Conservation (phyloP, 352 stramenopile genomes). For the Globisporangium polare region DNA sequence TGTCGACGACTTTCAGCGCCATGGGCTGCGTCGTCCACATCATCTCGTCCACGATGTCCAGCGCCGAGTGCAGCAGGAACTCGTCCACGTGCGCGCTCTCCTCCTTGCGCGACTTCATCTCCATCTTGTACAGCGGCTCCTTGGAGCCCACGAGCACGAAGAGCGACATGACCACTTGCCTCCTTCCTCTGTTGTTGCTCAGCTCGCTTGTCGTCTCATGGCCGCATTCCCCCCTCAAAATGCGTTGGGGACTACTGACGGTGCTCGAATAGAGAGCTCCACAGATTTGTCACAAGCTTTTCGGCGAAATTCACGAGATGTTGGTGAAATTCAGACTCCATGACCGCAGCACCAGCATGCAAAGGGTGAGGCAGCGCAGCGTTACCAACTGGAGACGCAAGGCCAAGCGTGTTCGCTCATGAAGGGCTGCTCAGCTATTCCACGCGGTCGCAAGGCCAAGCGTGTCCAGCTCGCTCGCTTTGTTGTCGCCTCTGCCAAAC, state of each 20-base stretch:
- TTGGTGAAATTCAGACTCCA: too few species aligned
- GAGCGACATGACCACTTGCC: conserved; percentile 52
- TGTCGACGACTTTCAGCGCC: conserved; percentile 91
- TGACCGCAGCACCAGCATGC: not conserved
- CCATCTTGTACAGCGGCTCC: conserved; percentile 86
- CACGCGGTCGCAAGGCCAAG: not conserved
- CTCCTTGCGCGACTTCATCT: conserved; percentile 76
- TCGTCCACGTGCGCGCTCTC: conserved; percentile 94
- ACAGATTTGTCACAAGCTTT: too few species aligned
- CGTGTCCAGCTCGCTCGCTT: too few species aligned
- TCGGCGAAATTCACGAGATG: too few species aligned
- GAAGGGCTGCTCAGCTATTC: not conserved
- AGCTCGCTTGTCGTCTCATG: not conserved
- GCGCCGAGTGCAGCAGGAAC: conserved; percentile 96
- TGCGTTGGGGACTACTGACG: too few species aligned
- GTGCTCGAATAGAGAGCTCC: conserved; percentile 7
- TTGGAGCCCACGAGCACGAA: conserved; percentile 85
- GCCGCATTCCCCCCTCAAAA: not conserved
- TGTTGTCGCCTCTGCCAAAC: too few species aligned
- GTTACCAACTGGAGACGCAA: too few species aligned
- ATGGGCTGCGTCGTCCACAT: conserved; percentile 93
- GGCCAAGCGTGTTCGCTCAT: too few species aligned
- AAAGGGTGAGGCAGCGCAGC: not conserved
- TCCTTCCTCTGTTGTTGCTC: not conserved
- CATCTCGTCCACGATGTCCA: conserved; percentile 96